Evolutionary conservation across 1,284 basidiomycete species (phyloP), one percentile per base, ranked within the genome.

Genomic region (Ustilago esculenta): DNA sequence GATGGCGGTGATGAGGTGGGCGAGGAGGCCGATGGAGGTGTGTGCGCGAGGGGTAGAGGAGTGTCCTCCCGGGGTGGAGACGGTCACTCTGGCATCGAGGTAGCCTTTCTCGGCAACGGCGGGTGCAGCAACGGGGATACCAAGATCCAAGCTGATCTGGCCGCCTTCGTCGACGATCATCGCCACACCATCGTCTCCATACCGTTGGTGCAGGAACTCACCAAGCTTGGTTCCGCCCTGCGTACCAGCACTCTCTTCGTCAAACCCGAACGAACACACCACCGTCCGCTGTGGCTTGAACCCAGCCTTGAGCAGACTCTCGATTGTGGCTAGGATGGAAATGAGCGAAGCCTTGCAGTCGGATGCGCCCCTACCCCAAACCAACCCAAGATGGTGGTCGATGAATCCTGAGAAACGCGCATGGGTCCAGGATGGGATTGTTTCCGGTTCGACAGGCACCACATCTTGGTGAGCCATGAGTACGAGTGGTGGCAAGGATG

Each of bases 101-200:
- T 87, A 87, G 0, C 89, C 89, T 76, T 90, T 90, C 83, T 90
- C 89, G 1, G 84, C 85, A 5, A 89, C 85, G 6, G 84, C 85
- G 2, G 87, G 88, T 0, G 83, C 36, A 15, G 78, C 78, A n/a
- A 79, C 58, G 2, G 68, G 53, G 6, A 73, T 41, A n/a, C 76
- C 71, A 4, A 65, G 51, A 11, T 32, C 34, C 14, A 67, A 33
- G 5, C 64, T 54, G 37, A 76, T 55, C n/a, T 61, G 55, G 5
- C 61, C 64, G 15, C 78, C 78, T 35, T 80, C 78, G 44, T 80
- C 78, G 40, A 80, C 72, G 24, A 76, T 58, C 71, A 80, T 75
- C 0, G 60, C 73, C 3, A 76, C 46, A 14, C 70, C 59, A 30
- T 73, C 27, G 14, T 64, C 40, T 29, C 76, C 76, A 43, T 77